A percentile compares a stretch with the other conserved stretches of the same genome.
Conservation (phyloP, 805 yeast species). For the Candida coleopterorum region DNA sequence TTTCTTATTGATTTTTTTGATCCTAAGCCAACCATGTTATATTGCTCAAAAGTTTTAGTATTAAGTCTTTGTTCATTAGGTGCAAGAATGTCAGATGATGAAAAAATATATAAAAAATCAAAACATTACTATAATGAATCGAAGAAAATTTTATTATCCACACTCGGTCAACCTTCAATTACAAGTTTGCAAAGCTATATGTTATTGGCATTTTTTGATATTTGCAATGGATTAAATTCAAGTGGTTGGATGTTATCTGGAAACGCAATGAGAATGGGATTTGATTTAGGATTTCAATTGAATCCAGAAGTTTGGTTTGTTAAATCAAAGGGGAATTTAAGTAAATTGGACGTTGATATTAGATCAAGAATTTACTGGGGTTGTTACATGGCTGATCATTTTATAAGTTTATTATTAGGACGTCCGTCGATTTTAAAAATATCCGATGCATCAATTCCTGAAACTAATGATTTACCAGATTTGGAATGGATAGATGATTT, state of each 20-base stretch:
- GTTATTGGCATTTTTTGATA: slow-evolving; percentile 57
- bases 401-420: slow-evolving; percentile 55
- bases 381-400: slow-evolving; percentile 59
- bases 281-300: slow-evolving; percentile 59
- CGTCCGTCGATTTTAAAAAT: slow-evolving; percentile 52
- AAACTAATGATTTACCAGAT: slow-evolving; percentile 55
- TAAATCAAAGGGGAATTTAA: slow-evolving; percentile 29
- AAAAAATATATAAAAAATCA: slow-evolving; percentile 36
- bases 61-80: slow-evolving; percentile 59
- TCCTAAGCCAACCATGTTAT: slow-evolving; percentile 46
- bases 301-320: slow-evolving; percentile 58
- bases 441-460: slow-evolving; percentile 57
- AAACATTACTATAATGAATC: slow-evolving; percentile 45
- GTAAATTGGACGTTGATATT: slow-evolving; percentile 50
- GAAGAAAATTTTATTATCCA: slow-evolving; percentile 34
- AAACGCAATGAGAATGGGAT: slow-evolving; percentile 59
- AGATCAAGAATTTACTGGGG: slow-evolving; percentile 66
- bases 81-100: slow-evolving; percentile 44
- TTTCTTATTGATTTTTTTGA: slow-evolving; percentile 57
- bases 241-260: slow-evolving; percentile 64
- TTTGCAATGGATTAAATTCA: slow-evolving; percentile 54
- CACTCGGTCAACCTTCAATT: slow-evolving; percentile 43
- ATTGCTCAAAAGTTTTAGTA: slow-evolving; percentile 52
- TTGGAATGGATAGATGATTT: slow-evolving; percentile 60
- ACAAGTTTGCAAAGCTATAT: slow-evolving; percentile 56